Evolutionary conservation across 2,329 filamentous ascomycete genomes (phyloP), one percentile per base, ranked within the genome.

Genomic region (Cladophialophora psammophila): DNA sequence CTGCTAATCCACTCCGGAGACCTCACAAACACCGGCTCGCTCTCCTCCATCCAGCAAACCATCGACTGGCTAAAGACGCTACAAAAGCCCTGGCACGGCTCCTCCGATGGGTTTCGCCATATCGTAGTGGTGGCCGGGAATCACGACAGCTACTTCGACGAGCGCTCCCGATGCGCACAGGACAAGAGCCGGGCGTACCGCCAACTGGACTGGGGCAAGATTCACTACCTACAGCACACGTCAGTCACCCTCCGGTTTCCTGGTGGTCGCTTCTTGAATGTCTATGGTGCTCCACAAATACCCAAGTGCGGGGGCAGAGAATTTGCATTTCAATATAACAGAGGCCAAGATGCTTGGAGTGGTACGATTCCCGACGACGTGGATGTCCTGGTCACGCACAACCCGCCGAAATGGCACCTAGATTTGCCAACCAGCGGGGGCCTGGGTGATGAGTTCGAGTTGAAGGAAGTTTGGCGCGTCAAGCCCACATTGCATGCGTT

Each of bases 1-100:
- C 83, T 97, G 26, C 86, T 98, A 57, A 91, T 98, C 73, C 94
- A 97, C 76, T 91, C 93, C 1, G 94, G 94, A 42, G 94, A 98
- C 79, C 83, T 97, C 74, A 90, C 90, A 62, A 89, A 92, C 72
- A 82, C 83, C 26, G 94, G 94, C 45, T 90, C 88, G 8, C 85
- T 87, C 0, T 82, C 82, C 12, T 90, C 93, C 68, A 89, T 98
- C 64, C 93, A 97, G 80, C 82, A 81, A n/a, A 90, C 95, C 74
- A 83, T 97, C 52, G 87, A 96, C 81, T 97, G 93, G 93, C 83
- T 97, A 12, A 85, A 84, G 55, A 82, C 82, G 3, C 85, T 94
- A 7, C 71, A 72, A 52, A 73, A 73, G 56, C 66, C 66, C 5
- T 73, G 72, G 72, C 65, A 56, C 10, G 72, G 72, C 48, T 69